Percentiles rank a stretch among this genome's conserved stretches.
phyloP scores from a whole-genome alignment of 2,329 filamentous ascomycete genomes.

The Claviceps sp. region DNA sequence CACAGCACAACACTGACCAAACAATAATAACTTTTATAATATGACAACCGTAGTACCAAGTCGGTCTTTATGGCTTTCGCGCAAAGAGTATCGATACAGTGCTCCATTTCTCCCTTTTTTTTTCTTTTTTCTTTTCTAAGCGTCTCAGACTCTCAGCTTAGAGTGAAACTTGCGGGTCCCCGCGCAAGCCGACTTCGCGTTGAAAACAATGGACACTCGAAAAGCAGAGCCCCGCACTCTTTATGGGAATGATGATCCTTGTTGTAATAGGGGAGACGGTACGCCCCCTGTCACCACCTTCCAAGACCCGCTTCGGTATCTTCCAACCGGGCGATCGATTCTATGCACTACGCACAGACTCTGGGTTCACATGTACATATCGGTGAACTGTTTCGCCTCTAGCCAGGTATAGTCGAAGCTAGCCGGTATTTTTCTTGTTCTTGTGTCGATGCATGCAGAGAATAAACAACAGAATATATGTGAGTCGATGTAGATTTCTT shows the following conservation, averaged over 20 bases:
- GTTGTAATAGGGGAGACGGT: background rate
- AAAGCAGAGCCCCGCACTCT: background rate
- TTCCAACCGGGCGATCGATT: background rate
- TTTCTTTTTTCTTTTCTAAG: background rate
- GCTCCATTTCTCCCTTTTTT: background rate
- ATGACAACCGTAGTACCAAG: background rate
- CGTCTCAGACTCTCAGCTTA: slow-evolving; percentile 3
- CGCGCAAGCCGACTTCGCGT: background rate
- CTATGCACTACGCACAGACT: background rate
- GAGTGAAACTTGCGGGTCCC: slow-evolving; percentile 2
- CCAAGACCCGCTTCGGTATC: background rate
- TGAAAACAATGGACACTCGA: background rate
- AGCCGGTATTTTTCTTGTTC: background rate
- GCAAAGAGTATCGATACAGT: slow-evolving; percentile 1
- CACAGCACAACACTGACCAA: slow-evolving; percentile 5
- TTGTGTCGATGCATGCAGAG: background rate
- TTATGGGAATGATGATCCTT: background rate
- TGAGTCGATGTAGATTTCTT: background rate
- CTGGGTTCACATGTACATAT: background rate
- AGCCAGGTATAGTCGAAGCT: background rate
- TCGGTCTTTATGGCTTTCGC: slow-evolving; percentile 2
- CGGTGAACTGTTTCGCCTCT: background rate
- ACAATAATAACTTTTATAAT: slow-evolving; percentile 6
- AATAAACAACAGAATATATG: background rate
- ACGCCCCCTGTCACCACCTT: background rate